Base-by-base conservation (phyloP, 345 rosid species). In the Melaleuca quinquenervia region DNA sequence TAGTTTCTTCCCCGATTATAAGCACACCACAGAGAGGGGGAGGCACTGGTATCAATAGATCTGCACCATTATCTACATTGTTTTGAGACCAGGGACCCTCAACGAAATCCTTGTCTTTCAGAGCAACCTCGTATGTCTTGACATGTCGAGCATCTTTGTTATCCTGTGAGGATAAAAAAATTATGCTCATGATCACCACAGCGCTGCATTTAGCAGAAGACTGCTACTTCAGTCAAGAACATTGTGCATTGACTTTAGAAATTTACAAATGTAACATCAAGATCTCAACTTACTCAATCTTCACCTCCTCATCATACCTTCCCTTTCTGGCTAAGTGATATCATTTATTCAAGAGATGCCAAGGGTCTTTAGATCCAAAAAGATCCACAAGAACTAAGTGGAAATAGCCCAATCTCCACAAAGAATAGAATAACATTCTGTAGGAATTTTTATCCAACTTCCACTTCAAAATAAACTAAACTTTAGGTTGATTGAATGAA, bases 51-150 rank as follows among this genome's bases (percentile, higher is more conserved):
- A 98, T 98, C 58, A 98, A 93, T 82, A 96, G 89, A 91, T 94
- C 94, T 86, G 99, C 99, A 50, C 98, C 98, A 90, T 95, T 96
- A 84, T 96, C 98, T 85, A 98, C 97, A 92, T 94, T 95, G 93
- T 95, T 98, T 88, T 95, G 99, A 50, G 96, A 90, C 99, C 98
- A 98, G 52, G 96, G 99, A 51, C 98, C 99, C 95, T 96, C 99
- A 29, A 92, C 92, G 90, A 96, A 96, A 92, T 98, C 98, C 90
- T 98, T 98, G 87, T 95, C 99, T 90, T 96, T 98, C 84, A 98
- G 56, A 85, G 95, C 96, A 88, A 96, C 98, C 92, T 98, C 98
- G 21, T 96, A 98, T 27, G 99, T 98, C 90, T 96, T 98, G 85
- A 95, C 94, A 90, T 98, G 99, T 26, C 98, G 97, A 76, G 97